Base-by-base conservation (phyloP, 179 eudicot species). In the Beta macrorhiza region DNA sequence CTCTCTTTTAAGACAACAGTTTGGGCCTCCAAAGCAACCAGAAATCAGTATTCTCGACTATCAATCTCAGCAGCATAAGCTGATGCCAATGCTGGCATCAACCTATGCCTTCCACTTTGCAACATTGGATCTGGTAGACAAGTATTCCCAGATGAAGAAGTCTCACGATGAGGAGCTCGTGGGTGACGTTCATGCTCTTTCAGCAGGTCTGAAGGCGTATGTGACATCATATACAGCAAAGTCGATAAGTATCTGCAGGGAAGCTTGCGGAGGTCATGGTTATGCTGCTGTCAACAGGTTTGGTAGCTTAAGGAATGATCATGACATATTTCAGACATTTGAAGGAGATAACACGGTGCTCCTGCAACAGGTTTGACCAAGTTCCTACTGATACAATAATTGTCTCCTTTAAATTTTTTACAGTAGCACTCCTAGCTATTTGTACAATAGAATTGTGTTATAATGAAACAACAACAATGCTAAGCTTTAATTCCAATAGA, bases 321-420 rank as follows among this genome's bases (percentile, higher is more conserved):
- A 95, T 68, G 99, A 95, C 88, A 95, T 95, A 59, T 95, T 95
- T 85, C 99, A 95, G 91, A 95, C 99, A 44, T 95, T 95, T 88
- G 99, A 95, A 90, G 99, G 99, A 58, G 98, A 95, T 80, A 95
- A 95, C 83, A 95, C 99, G 1, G 99, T 95, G 82, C 94, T 95
- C 52, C 88, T 95, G 72, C 99, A 95, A 79, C 98, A 93, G 98
- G 98, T 96, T 76, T 75, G 82, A 65, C 56, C 71, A 12, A 57
- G 77, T 42, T 78, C 58, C 29, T 2, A 49, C 9, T 49, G 1
- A 67, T 68, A 51, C 12, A 25, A 19, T 19, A 20, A 5, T 52
- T 59, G 16, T 29, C 32, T 29, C 32, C 32, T 47, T 47, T 4
- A 44, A 25, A 7, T 42, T 6, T 29, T 29, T 77, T 32, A 17